Base-by-base conservation (phyloP, 345 rosid species). In the Brassica rapa region DNA sequence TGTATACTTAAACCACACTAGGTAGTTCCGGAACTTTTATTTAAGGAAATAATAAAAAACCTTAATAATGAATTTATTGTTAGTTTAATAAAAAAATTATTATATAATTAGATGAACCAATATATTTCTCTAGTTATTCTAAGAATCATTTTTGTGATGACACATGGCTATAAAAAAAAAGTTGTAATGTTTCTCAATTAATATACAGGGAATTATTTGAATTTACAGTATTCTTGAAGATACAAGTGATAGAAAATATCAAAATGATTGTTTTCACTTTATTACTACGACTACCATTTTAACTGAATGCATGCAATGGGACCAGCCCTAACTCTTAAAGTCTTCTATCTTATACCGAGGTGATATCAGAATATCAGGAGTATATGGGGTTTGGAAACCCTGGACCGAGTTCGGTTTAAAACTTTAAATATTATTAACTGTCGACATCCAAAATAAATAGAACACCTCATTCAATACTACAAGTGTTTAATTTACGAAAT, bases 391-490 rank as follows among this genome's bases (percentile, higher is more conserved):
- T 70, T 71, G 66, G 33, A 39, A 63, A 70, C 43, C 63, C 12
- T 66, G 68, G 63, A 60, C 73, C 60, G 24, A 32, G 43, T 72
- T 72, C 67, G 57, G 43, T 72, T 60, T 43, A 19, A 4, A 4
- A 4, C 15, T 46, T 41, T 41, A 11, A 30, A 72, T 73, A 73
- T 72, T 60, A 53, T 24, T 33, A 69, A 4, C 10, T 33, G 77
- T 67, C 82, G 2, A 73, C 66, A 79, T 79, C 78, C 49, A 61
- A 73, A 73, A 33, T 35, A 73, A 79, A 61, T 25, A 15, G 67
- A 66, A 73, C 82, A 79, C 59, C 77, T 79, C 73, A 79, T 12
- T 79, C 70, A 73, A 73, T 49, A 73, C 69, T 67, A 60, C 78
- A 61, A 49, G 43, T 79, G 63, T 73, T 60, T 23, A 66, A 53